Percentiles rank a stretch among this genome's conserved stretches.
phyloP scores from a whole-genome alignment of 2,329 filamentous ascomycete species.

The Orbilia javanica region DNA sequence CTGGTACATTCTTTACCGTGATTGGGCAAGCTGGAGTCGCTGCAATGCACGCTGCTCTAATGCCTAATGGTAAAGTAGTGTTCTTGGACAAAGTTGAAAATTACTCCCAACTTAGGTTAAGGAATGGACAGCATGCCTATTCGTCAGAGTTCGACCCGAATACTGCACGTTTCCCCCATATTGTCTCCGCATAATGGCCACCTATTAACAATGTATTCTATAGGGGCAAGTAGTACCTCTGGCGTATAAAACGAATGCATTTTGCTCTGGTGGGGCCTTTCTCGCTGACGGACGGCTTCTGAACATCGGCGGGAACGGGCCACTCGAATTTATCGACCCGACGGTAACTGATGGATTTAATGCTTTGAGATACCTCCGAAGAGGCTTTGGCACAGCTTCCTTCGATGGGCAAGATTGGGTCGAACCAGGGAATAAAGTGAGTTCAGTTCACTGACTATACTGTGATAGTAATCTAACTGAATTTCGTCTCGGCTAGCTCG shows the following conservation, averaged over 20 bases:
- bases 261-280: constrained; percentile 73
- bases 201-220: constrained; percentile 15
- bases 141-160: constrained; percentile 73
- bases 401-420: constrained; percentile 69
- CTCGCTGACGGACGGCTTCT: constrained; percentile 71
- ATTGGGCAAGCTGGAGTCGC: constrained; percentile 73
- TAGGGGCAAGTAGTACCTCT: constrained; percentile 52
- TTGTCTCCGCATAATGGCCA: not conserved
- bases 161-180: constrained; percentile 65
- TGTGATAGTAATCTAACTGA: not conserved
- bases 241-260: constrained; percentile 70
- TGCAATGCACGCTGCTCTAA: constrained; percentile 73
- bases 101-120: constrained; percentile 71
- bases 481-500: constrained; percentile 63
- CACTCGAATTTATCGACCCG: constrained; percentile 70
- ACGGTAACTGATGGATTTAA: constrained; percentile 73
- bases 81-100: constrained; percentile 76
- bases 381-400: constrained; percentile 67
- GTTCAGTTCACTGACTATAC: not conserved
- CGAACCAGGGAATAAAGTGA: constrained; percentile 70
- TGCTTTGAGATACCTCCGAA: constrained; percentile 71
- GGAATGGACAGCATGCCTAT: constrained; percentile 72
- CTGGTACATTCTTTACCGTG: constrained; percentile 66
- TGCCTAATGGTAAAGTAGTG: constrained; percentile 72
- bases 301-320: constrained; percentile 72